A percentile compares a stretch with the other conserved stretches of the same genome.
Conservation (phyloP, 345 rosid genomes). For the Eucalyptus viminalis region DNA sequence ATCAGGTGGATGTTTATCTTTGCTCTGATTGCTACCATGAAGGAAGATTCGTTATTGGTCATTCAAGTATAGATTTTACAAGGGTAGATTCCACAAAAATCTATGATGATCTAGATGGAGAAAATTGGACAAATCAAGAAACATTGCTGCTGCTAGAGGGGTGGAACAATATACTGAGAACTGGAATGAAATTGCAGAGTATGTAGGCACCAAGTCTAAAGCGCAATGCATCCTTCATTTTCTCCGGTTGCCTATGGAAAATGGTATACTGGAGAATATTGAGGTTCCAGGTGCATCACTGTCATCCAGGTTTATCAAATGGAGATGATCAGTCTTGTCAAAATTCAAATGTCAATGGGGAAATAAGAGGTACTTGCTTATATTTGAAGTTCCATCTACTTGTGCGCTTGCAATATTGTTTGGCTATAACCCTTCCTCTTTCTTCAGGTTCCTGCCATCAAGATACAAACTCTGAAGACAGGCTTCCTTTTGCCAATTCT, state of each 20-base stretch:
- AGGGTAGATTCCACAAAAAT: slow-evolving; percentile 58
- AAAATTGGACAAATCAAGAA: slow-evolving; percentile 90
- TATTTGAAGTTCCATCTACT: background rate
- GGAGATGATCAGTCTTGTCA: slow-evolving; percentile 36
- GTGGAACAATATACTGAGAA: slow-evolving; percentile 76
- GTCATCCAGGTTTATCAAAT: slow-evolving; percentile 22
- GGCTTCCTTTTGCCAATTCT: slow-evolving; percentile 79
- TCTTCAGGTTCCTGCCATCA: slow-evolving; percentile 32
- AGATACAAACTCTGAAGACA: slow-evolving; percentile 46
- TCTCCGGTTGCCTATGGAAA: slow-evolving; percentile 80
- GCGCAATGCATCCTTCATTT: slow-evolving; percentile 95
- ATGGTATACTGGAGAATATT: slow-evolving; percentile 73
- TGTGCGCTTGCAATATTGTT: background rate
- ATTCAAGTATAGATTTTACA: slow-evolving; percentile 82
- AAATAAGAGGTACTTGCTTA: slow-evolving; percentile 23
- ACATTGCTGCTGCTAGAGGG: slow-evolving; percentile 90
- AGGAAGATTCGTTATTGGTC: slow-evolving; percentile 75
- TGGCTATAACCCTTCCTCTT: background rate
- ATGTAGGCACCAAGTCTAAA: slow-evolving; percentile 91
- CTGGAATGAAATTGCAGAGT: slow-evolving; percentile 90
- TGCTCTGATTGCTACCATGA: slow-evolving; percentile 80
- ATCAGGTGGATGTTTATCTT: slow-evolving; percentile 66
- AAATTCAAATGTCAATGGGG: slow-evolving; percentile 42
- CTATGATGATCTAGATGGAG: slow-evolving; percentile 68
- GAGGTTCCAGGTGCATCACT: slow-evolving; percentile 53